Percentiles rank a stretch among this genome's conserved stretches.
These are phyloP conservation scores for Trichoderma breve DNA, from an alignment of 2,329 filamentous ascomycete genomes.

Conservation along the genomic window DNA sequence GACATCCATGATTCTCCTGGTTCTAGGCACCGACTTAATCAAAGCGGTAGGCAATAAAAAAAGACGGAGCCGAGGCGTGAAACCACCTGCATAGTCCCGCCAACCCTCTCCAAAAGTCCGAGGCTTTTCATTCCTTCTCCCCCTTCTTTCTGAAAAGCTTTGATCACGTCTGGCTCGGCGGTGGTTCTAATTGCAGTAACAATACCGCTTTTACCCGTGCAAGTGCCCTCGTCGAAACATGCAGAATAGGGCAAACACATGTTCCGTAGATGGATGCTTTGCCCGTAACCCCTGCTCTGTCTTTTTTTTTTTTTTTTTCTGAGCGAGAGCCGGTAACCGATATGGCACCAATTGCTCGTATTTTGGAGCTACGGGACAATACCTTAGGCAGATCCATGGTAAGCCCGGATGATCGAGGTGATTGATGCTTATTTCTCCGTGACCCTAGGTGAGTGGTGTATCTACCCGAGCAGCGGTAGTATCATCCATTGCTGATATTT, in stretches of 20 bases:
- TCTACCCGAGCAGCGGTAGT: no score
- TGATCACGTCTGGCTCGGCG: not conserved
- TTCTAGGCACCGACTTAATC: not conserved
- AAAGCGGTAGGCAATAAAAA: not conserved
- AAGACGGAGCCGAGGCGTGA: not conserved
- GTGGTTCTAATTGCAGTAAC: not conserved
- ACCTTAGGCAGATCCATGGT: not conserved
- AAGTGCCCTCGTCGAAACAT: not conserved
- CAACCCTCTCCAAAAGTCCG: not conserved
- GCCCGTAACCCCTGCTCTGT: not conserved
- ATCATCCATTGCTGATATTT: not conserved
- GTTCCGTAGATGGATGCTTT: not conserved
- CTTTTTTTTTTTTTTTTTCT: not conserved
- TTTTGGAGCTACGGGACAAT: not conserved
- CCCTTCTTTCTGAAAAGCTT: not conserved
- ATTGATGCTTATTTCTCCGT: slow-evolving; percentile 1
- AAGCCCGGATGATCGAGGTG: not conserved
- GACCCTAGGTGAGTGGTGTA: not conserved
- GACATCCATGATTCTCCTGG: not conserved
- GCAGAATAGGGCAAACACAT: not conserved
- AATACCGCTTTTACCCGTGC: not conserved
- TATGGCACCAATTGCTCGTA: not conserved
- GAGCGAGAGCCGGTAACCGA: not conserved
- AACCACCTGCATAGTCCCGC: not conserved
- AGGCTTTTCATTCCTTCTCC: not conserved